Evolutionary conservation across 345 rosid species (phyloP), one percentile per base, ranked within the genome.

Genomic region (Eucalyptus pumila): DNA sequence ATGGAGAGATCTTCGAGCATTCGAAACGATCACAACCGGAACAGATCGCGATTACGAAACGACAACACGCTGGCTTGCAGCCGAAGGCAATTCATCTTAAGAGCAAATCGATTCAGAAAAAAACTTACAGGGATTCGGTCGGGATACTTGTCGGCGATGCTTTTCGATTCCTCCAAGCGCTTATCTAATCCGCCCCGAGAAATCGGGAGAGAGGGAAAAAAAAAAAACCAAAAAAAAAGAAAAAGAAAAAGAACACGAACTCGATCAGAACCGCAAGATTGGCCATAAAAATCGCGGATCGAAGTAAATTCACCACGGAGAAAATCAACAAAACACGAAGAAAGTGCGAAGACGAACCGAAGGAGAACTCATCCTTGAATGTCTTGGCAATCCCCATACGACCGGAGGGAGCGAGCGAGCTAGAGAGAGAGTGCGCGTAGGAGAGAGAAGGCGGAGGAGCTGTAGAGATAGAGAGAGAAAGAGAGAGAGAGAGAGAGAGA

Each of bases 71-170:
- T 76, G 83, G 42, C 83, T 76, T 37, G 83, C 45, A 11, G 85
- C 30, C 4, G 85, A 76, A 76, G 85, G 8, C 85, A 19, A 21
- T 40, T 40, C 85, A 14, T 11, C 45, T 44, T 1, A 72, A 72
- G 69, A 14, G 45, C 48, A 42, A 81, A 45, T 12, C 49, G 26
- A 23, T 40, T 56, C 62, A 4, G 7, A 26, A 9, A 24, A 48
- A 40, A 67, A 89, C 95, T 92, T 87, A 96, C 97, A 48, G 98
- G 98, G 91, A 95, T 93, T 90, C 98, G 91, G 87, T 94, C 95
- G 34, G 96, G 95, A 81, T 96, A 94, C 92, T 96, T 96, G 42
- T 90, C 89, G 52, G 90, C 76, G 85, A 96, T 95, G 88, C 87
- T 88, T 50, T 86, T 93, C 17, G 98, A 94, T 48, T 96, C 98